Base-by-base conservation (phyloP, 2,329 filamentous ascomycete genomes). In the Aspergillus pseudoglaucus region DNA sequence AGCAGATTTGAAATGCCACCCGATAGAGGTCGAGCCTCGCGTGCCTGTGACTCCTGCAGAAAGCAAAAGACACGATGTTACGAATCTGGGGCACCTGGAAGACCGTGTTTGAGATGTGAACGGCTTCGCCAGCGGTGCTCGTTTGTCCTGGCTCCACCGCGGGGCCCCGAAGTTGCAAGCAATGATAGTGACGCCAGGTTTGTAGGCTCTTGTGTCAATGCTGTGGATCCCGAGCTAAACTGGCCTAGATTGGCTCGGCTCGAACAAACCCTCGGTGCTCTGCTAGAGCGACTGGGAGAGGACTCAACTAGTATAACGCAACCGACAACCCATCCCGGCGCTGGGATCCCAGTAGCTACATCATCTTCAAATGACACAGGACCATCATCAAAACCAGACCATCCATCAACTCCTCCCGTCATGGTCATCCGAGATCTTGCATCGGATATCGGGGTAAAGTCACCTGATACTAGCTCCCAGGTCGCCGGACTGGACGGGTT, bases 41-140 rank as follows among this genome's bases (percentile, higher is more conserved):
- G 63, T 50, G 67, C 69, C n/a, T 72, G 69, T 43, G 52, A 53
- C 8, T 59, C 60, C 18, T 72, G 69, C 52, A 59, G 68, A 17
- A 71, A 68, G 51, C 64, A 68, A 30, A 72, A 72, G 56, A 71
- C 68, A n/a, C 56, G 68, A 48, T 72, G 69, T 45, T 72, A 72
- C 49, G 63, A 66, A 47, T 61, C 67, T 3, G 53, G 56, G 9
- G 50, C 50, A 39, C 51, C 53, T 0, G 53, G 63, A 14, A 59
- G 59, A 44, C 52, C 60, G 15, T 73, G 69, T 51, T 53, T 72
- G 7, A 59, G 69, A 32, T 73, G 70, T 49, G 62, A 66, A 39
- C 61, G 62, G 32, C 56, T 71, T 15, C 59, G 55, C 4, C 63
- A 68, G 25, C 45, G 50, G 15, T 72, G 70, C 48, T 71, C 67